Conservation (phyloP, 306 rosid species). For the Hylodesmum podocarpum region DNA sequence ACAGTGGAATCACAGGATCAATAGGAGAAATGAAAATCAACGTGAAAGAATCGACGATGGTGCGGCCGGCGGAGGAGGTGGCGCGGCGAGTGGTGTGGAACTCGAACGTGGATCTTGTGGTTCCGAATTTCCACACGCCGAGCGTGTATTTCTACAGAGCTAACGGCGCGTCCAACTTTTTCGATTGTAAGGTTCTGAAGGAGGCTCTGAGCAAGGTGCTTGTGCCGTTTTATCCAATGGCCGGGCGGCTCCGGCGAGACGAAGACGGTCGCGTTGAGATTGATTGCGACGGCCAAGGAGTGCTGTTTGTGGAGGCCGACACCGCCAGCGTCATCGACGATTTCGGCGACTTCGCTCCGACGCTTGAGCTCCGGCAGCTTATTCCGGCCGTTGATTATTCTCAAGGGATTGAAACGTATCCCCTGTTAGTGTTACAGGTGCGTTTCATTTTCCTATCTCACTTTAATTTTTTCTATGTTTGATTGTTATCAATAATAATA, state of each 20-base stretch:
- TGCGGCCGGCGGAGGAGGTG: conserved; percentile 63
- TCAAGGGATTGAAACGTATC: conserved; percentile 59
- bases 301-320: conserved; percentile 71
- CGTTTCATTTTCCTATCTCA: background rate
- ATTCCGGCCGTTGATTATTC: conserved; percentile 79
- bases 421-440: conserved; percentile 69
- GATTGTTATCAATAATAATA: no score
- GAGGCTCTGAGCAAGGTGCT: conserved; percentile 66
- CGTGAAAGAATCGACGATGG: conserved; percentile 66
- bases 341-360: conserved; percentile 86
- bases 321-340: conserved; percentile 51
- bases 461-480: no score
- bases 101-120: conserved; percentile 74
- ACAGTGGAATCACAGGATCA: background rate
- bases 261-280: conserved; percentile 81
- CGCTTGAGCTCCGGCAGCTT: conserved; percentile 69
- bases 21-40: conserved; percentile 48
- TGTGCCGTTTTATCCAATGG: conserved; percentile 80
- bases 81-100: conserved; percentile 55
- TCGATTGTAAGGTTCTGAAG: conserved; percentile 52
- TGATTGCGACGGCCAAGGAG: conserved; percentile 70
- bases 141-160: conserved; percentile 74
- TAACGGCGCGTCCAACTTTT: conserved; percentile 48
- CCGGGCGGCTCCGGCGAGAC: conserved; percentile 67
- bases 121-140: conserved; percentile 70